Conservation (phyloP, 139 green algal species). For the Chlamydomonas asymmetrica region DNA sequence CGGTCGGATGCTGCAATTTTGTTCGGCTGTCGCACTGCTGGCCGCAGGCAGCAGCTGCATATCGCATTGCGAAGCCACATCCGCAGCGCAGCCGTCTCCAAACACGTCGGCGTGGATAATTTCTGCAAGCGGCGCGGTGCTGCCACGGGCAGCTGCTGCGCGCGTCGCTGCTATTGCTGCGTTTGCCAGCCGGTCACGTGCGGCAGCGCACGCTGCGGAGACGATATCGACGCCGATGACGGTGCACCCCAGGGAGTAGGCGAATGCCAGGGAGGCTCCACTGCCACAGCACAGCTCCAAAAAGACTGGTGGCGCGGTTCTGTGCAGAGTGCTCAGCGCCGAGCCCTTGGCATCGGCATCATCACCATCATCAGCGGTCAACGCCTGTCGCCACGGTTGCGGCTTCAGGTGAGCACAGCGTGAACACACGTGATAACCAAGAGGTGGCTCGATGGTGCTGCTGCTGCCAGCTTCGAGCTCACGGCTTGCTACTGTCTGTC, state of each 20-base stretch:
- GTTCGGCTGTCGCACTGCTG: no score
- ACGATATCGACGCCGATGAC: conserved; percentile 16
- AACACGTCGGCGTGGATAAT: no score
- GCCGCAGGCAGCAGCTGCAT: no score
- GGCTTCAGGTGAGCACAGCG: not conserved
- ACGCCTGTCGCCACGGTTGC: not conserved
- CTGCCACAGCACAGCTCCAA: conserved; percentile 26
- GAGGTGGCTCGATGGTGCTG: not conserved
- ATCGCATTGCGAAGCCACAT: no score
- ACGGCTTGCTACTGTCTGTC: not conserved
- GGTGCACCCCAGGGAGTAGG: not conserved
- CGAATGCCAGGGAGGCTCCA: conserved; percentile 10
- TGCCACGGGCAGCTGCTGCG: no score
- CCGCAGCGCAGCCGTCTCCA: not conserved
- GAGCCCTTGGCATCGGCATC: not conserved
- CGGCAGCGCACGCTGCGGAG: not conserved
- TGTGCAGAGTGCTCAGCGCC: no score
- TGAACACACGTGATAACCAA: not conserved
- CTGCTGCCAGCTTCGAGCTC: not conserved
- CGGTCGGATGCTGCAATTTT: no score
- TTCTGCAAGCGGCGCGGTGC: no score
- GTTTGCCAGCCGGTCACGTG: conserved; percentile 1
- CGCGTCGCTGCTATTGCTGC: no score
- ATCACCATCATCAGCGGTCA: not conserved
- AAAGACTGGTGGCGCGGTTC: not conserved